These are phyloP conservation scores for Sphaceloma murrayae DNA, from an alignment of 2,329 filamentous ascomycete species.

Conservation along the genomic window DNA sequence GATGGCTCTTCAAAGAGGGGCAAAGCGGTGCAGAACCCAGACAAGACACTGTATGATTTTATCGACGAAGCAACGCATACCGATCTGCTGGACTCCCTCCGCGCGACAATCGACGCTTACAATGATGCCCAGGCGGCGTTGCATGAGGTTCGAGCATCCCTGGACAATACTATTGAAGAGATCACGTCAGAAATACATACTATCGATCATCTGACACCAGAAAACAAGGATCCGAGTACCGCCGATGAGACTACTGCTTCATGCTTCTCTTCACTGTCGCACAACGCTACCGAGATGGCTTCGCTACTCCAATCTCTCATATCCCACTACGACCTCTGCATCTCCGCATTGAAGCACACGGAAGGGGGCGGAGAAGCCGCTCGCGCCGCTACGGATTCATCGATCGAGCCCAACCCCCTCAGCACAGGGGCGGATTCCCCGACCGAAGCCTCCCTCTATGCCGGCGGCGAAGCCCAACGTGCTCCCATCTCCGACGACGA, in stretches of 20 bases:
- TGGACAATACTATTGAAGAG: constrained; percentile 61
- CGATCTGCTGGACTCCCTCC: constrained; percentile 55
- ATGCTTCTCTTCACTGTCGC: constrained; percentile 50
- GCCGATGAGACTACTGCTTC: constrained; percentile 34
- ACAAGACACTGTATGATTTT: constrained; percentile 62
- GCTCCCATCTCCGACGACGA: constrained; percentile 64
- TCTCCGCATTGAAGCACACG: constrained; percentile 81
- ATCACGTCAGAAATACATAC: constrained; percentile 32
- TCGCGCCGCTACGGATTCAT: constrained; percentile 25
- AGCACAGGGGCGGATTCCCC: constrained; percentile 36
- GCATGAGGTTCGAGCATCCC: constrained; percentile 48
- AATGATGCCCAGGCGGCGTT: constrained; percentile 57
- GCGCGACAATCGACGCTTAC: constrained; percentile 60
- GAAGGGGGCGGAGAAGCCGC: constrained; percentile 50
- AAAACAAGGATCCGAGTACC: constrained; percentile 28
- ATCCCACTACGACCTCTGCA: constrained; percentile 84
- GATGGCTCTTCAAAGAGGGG: background rate
- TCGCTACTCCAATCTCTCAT: constrained; percentile 70
- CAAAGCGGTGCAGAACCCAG: constrained; percentile 25
- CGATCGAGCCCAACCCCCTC: background rate
- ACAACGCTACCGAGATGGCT: constrained; percentile 73
- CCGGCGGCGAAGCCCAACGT: constrained; percentile 31
- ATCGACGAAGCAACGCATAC: constrained; percentile 64
- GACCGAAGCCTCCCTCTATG: constrained; percentile 58
- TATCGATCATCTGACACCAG: constrained; percentile 9